Evolutionary conservation across 768 basidiomycete genomes (phyloP).

Genomic region (Russula compacta): DNA sequence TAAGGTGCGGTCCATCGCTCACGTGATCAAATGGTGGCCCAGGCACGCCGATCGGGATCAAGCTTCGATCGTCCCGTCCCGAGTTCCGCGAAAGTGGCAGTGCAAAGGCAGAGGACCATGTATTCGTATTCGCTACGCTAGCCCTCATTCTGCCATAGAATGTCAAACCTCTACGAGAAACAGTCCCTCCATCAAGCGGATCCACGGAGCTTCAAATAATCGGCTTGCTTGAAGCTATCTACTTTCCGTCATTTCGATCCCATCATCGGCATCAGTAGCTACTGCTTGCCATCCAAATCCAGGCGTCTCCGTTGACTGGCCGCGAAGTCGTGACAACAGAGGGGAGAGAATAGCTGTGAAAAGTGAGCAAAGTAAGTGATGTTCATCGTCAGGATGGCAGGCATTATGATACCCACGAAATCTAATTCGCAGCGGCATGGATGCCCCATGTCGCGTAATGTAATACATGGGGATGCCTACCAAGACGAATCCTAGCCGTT

Average conservation of each 20-base stretch:
- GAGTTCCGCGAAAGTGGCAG: too few species aligned
- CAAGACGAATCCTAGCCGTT: conserved; percentile 55
- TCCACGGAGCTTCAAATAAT: not conserved
- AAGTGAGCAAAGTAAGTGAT: conserved; percentile 2
- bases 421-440: conserved; percentile 29
- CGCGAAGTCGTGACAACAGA: conserved; percentile 39
- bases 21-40: too few species aligned
- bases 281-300: conserved; percentile 72
- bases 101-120: too few species aligned
- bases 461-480: conserved; percentile 80
- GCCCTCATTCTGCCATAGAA: not conserved
- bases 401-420: conserved; percentile 16
- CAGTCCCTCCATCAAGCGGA: not conserved
- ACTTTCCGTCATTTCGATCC: conserved; percentile 54
- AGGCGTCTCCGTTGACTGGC: conserved; percentile 34
- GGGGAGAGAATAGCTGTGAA: conserved; percentile 35
- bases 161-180: not conserved
- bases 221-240: not conserved
- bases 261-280: conserved; percentile 59
- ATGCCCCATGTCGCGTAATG: conserved; percentile 48
- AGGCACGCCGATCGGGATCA: too few species aligned
- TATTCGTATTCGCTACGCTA: too few species aligned
- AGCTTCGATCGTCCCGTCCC: too few species aligned
- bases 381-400: not conserved
- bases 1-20: too few species aligned